Conservation (phyloP, 805 yeast genomes). For the Candida schatavii region DNA sequence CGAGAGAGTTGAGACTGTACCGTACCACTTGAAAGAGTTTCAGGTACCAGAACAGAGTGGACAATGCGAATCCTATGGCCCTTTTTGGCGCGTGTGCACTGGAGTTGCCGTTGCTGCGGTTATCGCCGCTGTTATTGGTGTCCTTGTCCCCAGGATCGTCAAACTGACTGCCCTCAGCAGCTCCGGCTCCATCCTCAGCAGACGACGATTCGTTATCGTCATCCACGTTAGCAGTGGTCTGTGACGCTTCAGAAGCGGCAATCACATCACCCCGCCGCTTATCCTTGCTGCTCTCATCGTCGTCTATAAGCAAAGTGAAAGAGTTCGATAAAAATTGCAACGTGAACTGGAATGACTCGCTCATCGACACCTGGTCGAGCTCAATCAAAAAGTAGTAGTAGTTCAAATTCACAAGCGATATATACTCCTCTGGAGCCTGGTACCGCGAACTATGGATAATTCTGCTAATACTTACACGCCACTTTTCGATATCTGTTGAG, state of each 20-base stretch:
- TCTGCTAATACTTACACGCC: slow-evolving; percentile 32
- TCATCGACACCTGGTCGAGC: slow-evolving; percentile 37
- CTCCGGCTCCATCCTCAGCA: neutral
- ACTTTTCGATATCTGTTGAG: slow-evolving; percentile 33
- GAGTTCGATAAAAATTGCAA: slow-evolving; percentile 40
- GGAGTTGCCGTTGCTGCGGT: too few relatives aligned
- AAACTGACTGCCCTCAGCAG: neutral
- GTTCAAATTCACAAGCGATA: slow-evolving; percentile 33
- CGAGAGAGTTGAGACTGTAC: slow-evolving; percentile 24
- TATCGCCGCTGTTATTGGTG: neutral
- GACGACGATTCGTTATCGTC: slow-evolving; percentile 6
- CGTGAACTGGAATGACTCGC: slow-evolving; percentile 39
- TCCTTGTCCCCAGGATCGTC: too few relatives aligned
- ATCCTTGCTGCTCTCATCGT: slow-evolving; percentile 6
- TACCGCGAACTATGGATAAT: slow-evolving; percentile 25
- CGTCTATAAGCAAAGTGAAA: slow-evolving; percentile 31
- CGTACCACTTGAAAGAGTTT: slow-evolving; percentile 37
- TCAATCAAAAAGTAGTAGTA: slow-evolving; percentile 40
- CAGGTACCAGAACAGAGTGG: slow-evolving; percentile 29
- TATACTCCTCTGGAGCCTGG: slow-evolving; percentile 29
- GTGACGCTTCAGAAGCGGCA: too few relatives aligned
- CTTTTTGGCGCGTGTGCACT: too few relatives aligned
- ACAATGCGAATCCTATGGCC: slow-evolving; percentile 16
- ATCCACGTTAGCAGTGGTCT: too few relatives aligned
- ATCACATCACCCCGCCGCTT: neutral